These are phyloP conservation scores for Candida sojae DNA, from an alignment of 1,139 yeast species.

Conservation along the genomic window DNA sequence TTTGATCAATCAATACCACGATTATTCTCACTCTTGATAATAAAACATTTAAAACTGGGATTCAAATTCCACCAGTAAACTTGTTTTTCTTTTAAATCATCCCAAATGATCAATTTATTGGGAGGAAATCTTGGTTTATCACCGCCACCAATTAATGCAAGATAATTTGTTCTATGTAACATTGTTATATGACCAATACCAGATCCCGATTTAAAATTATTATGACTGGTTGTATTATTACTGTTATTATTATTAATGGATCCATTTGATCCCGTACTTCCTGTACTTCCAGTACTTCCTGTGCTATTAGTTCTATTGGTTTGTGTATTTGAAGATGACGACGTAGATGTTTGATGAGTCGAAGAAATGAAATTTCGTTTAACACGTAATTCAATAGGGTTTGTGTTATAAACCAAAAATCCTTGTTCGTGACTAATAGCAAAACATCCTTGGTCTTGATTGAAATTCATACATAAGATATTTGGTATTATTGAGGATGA, in stretches of 20 bases:
- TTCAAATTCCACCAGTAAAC: conserved; percentile 73
- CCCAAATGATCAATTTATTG: conserved; percentile 86
- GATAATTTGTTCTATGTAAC: conserved; percentile 88
- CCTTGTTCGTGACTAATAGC: conserved; percentile 83
- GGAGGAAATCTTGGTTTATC: conserved; percentile 72
- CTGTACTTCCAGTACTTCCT: conserved; percentile 7
- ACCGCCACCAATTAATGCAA: conserved; percentile 91
- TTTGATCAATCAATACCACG: conserved; percentile 66
- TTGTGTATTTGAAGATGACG: background rate
- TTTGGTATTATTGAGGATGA: conserved; percentile 10
- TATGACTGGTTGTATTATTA: background rate
- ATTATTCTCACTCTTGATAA: conserved; percentile 75
- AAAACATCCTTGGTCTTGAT: conserved; percentile 90
- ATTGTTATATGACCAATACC: conserved; percentile 79
- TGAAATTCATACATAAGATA: conserved; percentile 66
- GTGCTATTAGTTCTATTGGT: conserved; percentile 9
- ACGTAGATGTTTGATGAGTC: background rate
- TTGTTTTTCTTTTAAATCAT: conserved; percentile 76
- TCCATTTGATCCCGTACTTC: conserved; percentile 4
- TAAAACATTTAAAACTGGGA: conserved; percentile 74
- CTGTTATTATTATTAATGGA: conserved; percentile 3
- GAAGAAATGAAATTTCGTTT: conserved; percentile 50
- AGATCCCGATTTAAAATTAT: conserved; percentile 25
- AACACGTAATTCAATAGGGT: conserved; percentile 82
- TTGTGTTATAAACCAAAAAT: conserved; percentile 82